These are phyloP conservation scores for Lasiodiplodia citricola DNA, from an alignment of 2,329 filamentous ascomycete species.

Conservation along the genomic window DNA sequence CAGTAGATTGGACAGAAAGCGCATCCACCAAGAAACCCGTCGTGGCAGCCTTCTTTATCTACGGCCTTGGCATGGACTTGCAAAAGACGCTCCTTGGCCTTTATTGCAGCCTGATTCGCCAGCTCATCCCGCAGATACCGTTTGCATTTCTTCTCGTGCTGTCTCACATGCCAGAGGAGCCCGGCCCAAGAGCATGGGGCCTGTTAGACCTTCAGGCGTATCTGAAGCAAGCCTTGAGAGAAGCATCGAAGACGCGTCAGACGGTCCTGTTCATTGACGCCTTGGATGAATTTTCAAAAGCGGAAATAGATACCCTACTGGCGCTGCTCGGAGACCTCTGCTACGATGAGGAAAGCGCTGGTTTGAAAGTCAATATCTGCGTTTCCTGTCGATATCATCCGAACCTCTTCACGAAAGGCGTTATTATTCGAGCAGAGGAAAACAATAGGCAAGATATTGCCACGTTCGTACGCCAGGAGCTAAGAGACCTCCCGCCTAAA, in stretches of 20 bases:
- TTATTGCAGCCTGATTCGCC: not conserved
- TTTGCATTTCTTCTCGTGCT: not conserved
- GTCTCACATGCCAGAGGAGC: not conserved
- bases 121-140: not conserved
- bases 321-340: not conserved
- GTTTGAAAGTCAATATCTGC: not conserved
- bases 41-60: not conserved
- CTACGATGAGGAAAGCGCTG: not conserved
- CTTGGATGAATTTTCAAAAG: not conserved
- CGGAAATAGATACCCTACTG: not conserved
- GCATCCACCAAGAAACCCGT: not conserved
- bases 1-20: not conserved
- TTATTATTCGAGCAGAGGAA: not conserved
- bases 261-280: slow-evolving; percentile 3
- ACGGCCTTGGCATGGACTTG: not conserved
- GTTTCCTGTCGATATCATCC: not conserved
- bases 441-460: not conserved
- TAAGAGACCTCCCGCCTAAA: not conserved
- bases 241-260: not conserved
- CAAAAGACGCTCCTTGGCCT: not conserved
- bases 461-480: not conserved
- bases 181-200: not conserved
- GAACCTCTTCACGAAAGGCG: not conserved
- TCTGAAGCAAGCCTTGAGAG: not conserved
- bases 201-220: not conserved